Conservation (phyloP, 352 stramenopile genomes). For the Phytopythium helicoides region DNA sequence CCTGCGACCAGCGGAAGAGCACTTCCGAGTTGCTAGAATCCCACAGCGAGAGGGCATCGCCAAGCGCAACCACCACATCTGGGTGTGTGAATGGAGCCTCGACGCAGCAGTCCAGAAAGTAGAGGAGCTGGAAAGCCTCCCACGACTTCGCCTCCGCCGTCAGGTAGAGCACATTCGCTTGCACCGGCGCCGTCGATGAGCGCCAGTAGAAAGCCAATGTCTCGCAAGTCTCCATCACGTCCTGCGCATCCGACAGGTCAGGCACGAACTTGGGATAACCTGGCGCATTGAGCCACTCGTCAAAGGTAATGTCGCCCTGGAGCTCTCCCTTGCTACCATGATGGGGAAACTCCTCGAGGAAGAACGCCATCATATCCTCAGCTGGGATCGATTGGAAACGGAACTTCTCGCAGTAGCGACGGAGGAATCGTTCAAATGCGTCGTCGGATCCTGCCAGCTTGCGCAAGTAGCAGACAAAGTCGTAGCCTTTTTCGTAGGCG, state of each 20-base stretch:
- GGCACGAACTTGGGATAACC: slow-evolving; percentile 57
- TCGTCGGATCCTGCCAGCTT: slow-evolving; percentile 65
- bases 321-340: slow-evolving; percentile 51
- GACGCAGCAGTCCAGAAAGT: slow-evolving; percentile 69
- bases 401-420: slow-evolving; percentile 59
- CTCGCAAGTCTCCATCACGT: slow-evolving; percentile 71
- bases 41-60: slow-evolving; percentile 54
- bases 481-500: slow-evolving; percentile 82
- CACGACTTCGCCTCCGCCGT: slow-evolving; percentile 56
- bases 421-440: slow-evolving; percentile 70
- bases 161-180: slow-evolving; percentile 62
- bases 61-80: slow-evolving; percentile 48
- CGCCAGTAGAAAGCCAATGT: slow-evolving; percentile 63
- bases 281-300: slow-evolving; percentile 64
- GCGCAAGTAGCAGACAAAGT: slow-evolving; percentile 73
- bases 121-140: slow-evolving; percentile 56
- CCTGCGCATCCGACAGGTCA: slow-evolving; percentile 60
- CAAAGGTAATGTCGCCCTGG: slow-evolving; percentile 59
- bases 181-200: slow-evolving; percentile 44
- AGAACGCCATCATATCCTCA: slow-evolving; percentile 69
- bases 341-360: slow-evolving; percentile 62
- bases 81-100: slow-evolving; percentile 35
- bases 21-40: slow-evolving; percentile 61
- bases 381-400: slow-evolving; percentile 76
- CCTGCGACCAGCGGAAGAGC: slow-evolving; percentile 58